Conservation (phyloP, 73 alveolate species). For the Paramecium tetraurelia region DNA sequence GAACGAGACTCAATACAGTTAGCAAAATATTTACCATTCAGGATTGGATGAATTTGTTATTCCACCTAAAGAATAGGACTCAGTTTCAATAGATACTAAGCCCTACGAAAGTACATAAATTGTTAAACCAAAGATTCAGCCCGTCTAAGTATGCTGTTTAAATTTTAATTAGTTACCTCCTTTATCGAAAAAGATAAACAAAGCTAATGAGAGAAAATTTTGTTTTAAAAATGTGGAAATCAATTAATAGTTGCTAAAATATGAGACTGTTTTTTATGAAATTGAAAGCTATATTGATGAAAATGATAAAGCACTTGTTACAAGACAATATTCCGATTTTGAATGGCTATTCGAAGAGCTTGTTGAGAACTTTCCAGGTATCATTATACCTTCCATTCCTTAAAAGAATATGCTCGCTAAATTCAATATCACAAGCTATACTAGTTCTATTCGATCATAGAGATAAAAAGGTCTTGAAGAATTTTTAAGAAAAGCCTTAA, state of each 20-base stretch:
- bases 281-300: constrained; percentile 17
- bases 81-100: neutral
- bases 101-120: constrained; percentile 13
- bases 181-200: neutral
- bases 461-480: constrained; percentile 38
- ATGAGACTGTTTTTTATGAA: constrained; percentile 30
- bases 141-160: constrained; percentile 9
- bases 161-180: constrained; percentile 38
- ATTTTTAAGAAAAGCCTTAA: neutral
- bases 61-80: constrained; percentile 38
- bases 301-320: constrained; percentile 4
- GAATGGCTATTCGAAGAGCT: constrained; percentile 43
- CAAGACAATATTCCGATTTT: constrained; percentile 30
- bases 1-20: neutral
- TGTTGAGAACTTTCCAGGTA: constrained; percentile 47
- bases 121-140: constrained; percentile 5
- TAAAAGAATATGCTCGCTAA: neutral
- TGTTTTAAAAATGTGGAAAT: constrained; percentile 16
- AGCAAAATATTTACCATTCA: neutral
- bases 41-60: constrained; percentile 37
- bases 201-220: neutral
- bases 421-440: constrained; percentile 17
- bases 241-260: neutral
- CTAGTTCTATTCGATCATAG: neutral
- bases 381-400: constrained; percentile 30